Evolutionary conservation across 2,329 filamentous ascomycete species (phyloP), one percentile per base, ranked within the genome.

Genomic region (Neophaeococcomyces aloes): DNA sequence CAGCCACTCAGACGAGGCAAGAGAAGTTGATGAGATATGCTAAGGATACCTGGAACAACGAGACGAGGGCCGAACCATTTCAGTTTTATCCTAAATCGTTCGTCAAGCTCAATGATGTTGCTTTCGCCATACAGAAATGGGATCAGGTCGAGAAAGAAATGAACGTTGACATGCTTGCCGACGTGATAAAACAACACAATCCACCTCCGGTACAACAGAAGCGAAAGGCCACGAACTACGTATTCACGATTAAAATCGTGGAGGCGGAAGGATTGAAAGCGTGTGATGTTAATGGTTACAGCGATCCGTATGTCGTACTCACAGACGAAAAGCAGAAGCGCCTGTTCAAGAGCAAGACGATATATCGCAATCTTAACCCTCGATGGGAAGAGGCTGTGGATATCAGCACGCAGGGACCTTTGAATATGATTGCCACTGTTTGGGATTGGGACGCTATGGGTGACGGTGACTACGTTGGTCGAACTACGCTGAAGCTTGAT

Each of bases 381-480:
- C 81, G 89, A 15, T 98, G 91, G 89, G 91, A 98, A 56, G 91
- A 96, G 67, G 86, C 87, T 1, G 83, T 96, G 38, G 91, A 98
- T 59, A 94, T 98, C 51, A 91, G 87, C 15, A 94, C 94, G 1
- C 82, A 84, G 50, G 86, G 88, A 0, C 79, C 91, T 8, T 74
- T 98, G 46, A 95, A 96, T 56, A 79, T 98, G 53, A 93, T 96
- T 57, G 88, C 89, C 25, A 98, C 91, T 1, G 83, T 96, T 32
- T 98, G 91, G 91, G 91, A 98, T 65, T 94, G 91, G 73, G 91
- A 98, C 66, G 87, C 86, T 11, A 81, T 98, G 56, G 91, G 91
- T 42, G 91, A 96, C 59, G 91, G 98, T 59, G 91, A 98, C 59
- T 96, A 94, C 60, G 86, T 96, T 29, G 91, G 91, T 19, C 79